Evolutionary conservation across 306 rosid genomes (phyloP), one percentile per base, ranked within the genome.

Genomic region (Cicer pinnatifidum): DNA sequence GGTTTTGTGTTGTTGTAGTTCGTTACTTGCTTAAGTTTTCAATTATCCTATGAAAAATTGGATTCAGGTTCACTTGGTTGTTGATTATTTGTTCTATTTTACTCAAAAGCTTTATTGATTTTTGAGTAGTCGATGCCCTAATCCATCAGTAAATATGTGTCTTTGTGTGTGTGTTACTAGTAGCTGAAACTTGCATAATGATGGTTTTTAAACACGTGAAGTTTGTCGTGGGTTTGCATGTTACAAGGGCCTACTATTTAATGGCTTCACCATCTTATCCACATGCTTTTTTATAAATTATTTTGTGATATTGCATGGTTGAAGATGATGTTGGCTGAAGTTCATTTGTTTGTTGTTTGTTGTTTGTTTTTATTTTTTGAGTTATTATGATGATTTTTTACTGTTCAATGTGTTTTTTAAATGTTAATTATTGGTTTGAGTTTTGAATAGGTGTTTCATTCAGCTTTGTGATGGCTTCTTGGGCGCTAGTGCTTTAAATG

Each of bases 401-500:
- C 62, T 23, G 68, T 61, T 71, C 6, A 8, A 46, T 71, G 33
- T 84, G 48, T 61, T 79, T 67, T 68, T 53, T 60, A 59, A 76
- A 48, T 76, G 74, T 85, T 85, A 58, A 71, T 83, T 78, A 76
- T 77, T 81, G 67, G 81, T 85, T 85, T 86, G 84, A 81, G 89
- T 77, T 80, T 72, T 86, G 80, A 72, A 79, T 86, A 84, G 89
- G 81, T 87, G 73, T 87, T 89, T 86, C 89, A 73, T 88, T 86
- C 96, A 88, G 90, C 89, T 88, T 82, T 73, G 72, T 90, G 92
- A 84, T 88, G 90, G 96, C 92, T 90, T 84, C 90, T 87, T 88
- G 90, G 90, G 76, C 86, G 88, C 86, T 84, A 75, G 78, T 89
- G 90, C 92, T 81, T 89, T 87, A 84, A 80, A 82, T 90, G 92